phyloP scores from a whole-genome alignment of 73 alveolate species.

The Tetrahymena malaccensis region DNA sequence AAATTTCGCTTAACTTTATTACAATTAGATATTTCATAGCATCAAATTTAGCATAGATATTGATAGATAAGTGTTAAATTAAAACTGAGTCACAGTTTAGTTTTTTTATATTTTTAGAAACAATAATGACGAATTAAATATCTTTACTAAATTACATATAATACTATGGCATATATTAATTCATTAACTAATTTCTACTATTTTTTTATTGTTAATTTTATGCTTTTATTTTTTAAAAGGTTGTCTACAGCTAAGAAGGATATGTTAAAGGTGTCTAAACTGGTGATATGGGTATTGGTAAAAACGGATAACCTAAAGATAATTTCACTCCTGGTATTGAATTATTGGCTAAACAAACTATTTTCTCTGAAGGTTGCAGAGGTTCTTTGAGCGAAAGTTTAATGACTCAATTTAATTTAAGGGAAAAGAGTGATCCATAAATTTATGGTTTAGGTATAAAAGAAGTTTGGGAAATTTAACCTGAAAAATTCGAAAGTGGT shows the following conservation, averaged over 20 bases:
- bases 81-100: background rate
- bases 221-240: slow-evolving; percentile 4
- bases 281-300: slow-evolving; percentile 79
- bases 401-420: slow-evolving; percentile 47
- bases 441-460: slow-evolving; percentile 87
- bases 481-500: slow-evolving; percentile 62
- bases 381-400: slow-evolving; percentile 79
- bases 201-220: background rate
- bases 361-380: slow-evolving; percentile 91
- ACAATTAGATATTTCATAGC: background rate
- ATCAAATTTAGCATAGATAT: background rate
- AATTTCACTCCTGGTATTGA: slow-evolving; percentile 52
- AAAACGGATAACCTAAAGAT: slow-evolving; percentile 61
- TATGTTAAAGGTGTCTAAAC: slow-evolving; percentile 76
- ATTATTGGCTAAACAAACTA: slow-evolving; percentile 76
- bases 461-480: slow-evolving; percentile 80
- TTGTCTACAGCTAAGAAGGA: slow-evolving; percentile 52
- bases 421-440: slow-evolving; percentile 50
- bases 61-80: background rate
- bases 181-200: too few relatives aligned
- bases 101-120: background rate
- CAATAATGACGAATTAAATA: background rate
- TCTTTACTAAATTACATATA: background rate
- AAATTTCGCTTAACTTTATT: background rate
- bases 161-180: background rate